Conservation (phyloP, 2,329 filamentous ascomycete species). For the Pestalotiopsis fici region DNA sequence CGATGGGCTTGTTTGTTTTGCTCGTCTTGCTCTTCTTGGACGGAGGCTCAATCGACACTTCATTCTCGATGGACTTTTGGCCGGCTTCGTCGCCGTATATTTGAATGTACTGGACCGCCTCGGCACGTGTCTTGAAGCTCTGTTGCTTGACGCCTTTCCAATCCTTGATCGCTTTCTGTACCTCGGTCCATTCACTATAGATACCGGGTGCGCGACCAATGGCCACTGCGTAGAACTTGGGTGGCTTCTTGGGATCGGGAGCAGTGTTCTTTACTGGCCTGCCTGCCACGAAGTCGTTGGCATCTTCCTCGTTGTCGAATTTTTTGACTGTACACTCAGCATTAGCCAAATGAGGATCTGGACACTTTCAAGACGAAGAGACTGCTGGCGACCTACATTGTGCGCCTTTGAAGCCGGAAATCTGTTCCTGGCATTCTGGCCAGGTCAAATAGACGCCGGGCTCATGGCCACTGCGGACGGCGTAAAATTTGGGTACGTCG, state of each 20-base stretch:
- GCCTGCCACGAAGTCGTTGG: constrained; percentile 74
- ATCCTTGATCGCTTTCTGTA: constrained; percentile 72
- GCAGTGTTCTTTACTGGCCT: constrained; percentile 43
- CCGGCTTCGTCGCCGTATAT: constrained; percentile 45
- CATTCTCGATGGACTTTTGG: constrained; percentile 38
- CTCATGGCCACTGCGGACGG: constrained; percentile 55
- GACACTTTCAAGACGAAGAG: background rate
- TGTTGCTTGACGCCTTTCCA: constrained; percentile 71
- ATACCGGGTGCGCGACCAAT: constrained; percentile 60
- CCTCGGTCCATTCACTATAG: constrained; percentile 67
- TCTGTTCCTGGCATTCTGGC: constrained; percentile 63
- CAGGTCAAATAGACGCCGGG: constrained; percentile 66
- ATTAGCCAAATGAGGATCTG: background rate
- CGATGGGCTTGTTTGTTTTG: constrained; percentile 11
- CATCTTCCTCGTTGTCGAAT: constrained; percentile 72
- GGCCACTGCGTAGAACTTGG: constrained; percentile 62
- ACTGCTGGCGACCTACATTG: constrained; percentile 56
- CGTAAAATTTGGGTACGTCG: constrained; percentile 60
- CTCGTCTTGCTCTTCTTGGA: constrained; percentile 34
- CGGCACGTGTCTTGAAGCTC: constrained; percentile 66
- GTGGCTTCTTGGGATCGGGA: constrained; percentile 37
- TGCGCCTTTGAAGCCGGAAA: constrained; percentile 62
- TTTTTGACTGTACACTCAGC: constrained; percentile 67
- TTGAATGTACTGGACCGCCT: constrained; percentile 78
- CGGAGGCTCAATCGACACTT: constrained; percentile 29